Percentiles rank a stretch among this genome's conserved stretches.
These are phyloP conservation scores for Ganoderma boninense DNA, from an alignment of 1,284 basidiomycete genomes.

Conservation along the genomic window DNA sequence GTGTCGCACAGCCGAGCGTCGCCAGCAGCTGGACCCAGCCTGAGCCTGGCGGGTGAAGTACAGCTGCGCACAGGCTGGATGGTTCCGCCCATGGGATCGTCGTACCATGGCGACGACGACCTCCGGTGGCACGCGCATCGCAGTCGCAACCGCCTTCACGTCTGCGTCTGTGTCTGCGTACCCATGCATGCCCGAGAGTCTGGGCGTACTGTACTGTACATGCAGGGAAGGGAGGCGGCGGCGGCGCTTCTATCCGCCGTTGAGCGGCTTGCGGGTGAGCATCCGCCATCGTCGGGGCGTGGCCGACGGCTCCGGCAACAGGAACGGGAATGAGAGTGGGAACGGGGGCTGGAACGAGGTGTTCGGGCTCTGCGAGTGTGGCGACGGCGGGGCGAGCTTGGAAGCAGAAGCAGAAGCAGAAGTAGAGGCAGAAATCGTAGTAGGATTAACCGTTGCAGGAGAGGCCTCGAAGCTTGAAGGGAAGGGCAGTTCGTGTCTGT, in stretches of 20 bases:
- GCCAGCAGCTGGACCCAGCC: slow-evolving; percentile 13
- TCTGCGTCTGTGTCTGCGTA: neutral
- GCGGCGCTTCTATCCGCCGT: neutral
- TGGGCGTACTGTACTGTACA: neutral
- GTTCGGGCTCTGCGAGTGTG: neutral
- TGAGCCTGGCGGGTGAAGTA: too few species aligned
- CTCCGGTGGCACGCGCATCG: neutral
- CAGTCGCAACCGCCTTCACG: neutral
- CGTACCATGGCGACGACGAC: neutral
- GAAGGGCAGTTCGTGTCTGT: neutral
- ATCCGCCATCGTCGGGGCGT: slow-evolving; percentile 2
- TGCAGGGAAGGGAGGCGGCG: neutral
- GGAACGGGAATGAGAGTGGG: neutral
- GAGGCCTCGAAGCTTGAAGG: neutral
- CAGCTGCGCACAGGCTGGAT: too few species aligned
- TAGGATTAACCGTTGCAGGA: neutral
- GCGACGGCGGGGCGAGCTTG: neutral
- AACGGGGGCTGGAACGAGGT: too few species aligned
- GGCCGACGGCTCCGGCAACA: neutral
- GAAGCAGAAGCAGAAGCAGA: neutral
- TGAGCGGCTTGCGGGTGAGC: neutral
- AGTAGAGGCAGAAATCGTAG: neutral
- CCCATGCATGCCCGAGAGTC: neutral
- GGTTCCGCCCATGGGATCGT: slow-evolving; percentile 9
- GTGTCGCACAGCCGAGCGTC: neutral